phyloP scores from a whole-genome alignment of 2,329 filamentous ascomycete species.

The Colletotrichum cuscutae region DNA sequence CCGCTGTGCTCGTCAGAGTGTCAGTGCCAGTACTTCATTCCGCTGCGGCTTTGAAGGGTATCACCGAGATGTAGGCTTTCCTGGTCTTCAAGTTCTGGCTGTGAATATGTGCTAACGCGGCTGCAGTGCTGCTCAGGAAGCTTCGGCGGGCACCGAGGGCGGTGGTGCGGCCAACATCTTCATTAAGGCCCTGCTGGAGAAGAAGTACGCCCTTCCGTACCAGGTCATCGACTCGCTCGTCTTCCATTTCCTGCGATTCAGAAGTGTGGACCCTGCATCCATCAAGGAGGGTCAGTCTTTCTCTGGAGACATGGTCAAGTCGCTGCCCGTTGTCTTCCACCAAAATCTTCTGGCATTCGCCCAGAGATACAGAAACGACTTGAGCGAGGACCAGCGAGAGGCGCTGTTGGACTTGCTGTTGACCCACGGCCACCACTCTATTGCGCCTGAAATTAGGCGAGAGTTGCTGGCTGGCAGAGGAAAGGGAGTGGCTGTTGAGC shows the following conservation, averaged over 20 bases:
- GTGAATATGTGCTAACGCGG: background rate
- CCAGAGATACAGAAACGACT: slow-evolving; percentile 93
- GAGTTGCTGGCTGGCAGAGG: slow-evolving; percentile 90
- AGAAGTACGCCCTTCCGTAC: slow-evolving; percentile 95
- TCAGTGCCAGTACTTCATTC: slow-evolving; percentile 93
- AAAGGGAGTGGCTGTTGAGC: slow-evolving; percentile 78
- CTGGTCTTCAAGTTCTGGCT: no score
- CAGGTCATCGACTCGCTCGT: slow-evolving; percentile 95
- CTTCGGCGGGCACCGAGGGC: slow-evolving; percentile 82
- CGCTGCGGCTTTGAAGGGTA: slow-evolving; percentile 87
- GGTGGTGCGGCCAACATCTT: slow-evolving; percentile 95
- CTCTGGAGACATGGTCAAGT: slow-evolving; percentile 61
- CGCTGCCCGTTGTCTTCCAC: slow-evolving; percentile 95
- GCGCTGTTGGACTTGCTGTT: slow-evolving; percentile 88
- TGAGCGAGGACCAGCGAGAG: slow-evolving; percentile 94
- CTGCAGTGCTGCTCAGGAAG: slow-evolving; percentile 79
- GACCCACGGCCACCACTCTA: slow-evolving; percentile 84
- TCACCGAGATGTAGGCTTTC: slow-evolving; percentile 78
- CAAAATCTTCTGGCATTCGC: slow-evolving; percentile 93
- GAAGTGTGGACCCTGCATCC: slow-evolving; percentile 71
- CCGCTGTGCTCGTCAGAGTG: slow-evolving; percentile 84
- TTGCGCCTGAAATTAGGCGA: slow-evolving; percentile 89
- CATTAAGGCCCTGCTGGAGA: slow-evolving; percentile 91
- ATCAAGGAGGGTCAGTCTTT: slow-evolving; percentile 60
- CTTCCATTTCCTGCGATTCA: slow-evolving; percentile 95